Evolutionary conservation across 371 early-diverging fungal genomes (phyloP), one percentile per base, ranked within the genome.

Genomic region (Saksenaea vasiformis): DNA sequence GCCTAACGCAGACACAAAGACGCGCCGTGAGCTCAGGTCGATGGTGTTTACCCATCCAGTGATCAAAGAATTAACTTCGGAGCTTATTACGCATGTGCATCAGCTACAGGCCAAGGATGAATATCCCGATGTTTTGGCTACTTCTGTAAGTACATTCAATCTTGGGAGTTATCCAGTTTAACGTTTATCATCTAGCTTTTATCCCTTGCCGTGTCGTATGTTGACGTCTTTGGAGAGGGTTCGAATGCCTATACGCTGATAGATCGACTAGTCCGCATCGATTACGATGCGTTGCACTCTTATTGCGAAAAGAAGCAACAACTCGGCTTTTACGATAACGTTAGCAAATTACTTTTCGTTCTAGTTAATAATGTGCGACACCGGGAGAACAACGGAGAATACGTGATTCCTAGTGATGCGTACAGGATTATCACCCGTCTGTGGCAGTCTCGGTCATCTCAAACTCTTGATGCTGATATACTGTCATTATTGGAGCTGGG

Each of bases 211-310:
- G 44, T 43, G 8, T 31, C 58, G 11, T 73, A 62, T 39, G 62
- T 70, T 24, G 70, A 73, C 57, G 60, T 73, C 4, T 70, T 73
- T 56, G 73, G 70, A 19, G 39, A 73, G 22, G 73, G 69, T 5
- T 60, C 59, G 0, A 65, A 66, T 13, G 65, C 67, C 7, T 61
- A 67, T 17, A 54, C 53, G 0, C 31, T 76, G 0, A 22, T 77
- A 1, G 65, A 69, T 24, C 53, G 47, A 11, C 36, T 77, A 13
- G 57, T 73, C 34, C 58, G 56, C 17, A 60, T 77, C 3, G 70
- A 77, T 28, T 69, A 70, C 54, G 60, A 63, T 10, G 43, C 54
- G 0, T 56, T 75, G 35, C 28, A 56, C 39, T 19, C 35, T 0
- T 51, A 65, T 28, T 66, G 64, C 15, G 41, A 70, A 37, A 60